Evolutionary conservation across 768 basidiomycete genomes (phyloP).

Genomic region (Austroboletus festivus): DNA sequence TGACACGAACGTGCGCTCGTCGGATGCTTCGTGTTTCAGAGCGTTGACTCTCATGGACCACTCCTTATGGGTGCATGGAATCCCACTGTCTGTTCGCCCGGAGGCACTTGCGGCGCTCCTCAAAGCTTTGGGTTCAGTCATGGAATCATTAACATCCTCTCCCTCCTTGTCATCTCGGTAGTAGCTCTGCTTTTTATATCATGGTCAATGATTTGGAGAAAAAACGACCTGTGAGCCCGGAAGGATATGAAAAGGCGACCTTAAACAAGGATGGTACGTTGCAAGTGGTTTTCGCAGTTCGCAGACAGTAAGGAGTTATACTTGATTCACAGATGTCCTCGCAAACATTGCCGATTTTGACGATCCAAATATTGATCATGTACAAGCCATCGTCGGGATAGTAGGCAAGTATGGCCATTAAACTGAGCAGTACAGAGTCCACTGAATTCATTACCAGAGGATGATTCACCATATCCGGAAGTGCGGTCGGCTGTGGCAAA

Average conservation of each 20-base stretch:
- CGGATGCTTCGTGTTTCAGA: too few species aligned
- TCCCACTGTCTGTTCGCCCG: too few species aligned
- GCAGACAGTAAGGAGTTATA: too few species aligned
- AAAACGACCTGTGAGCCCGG: not conserved
- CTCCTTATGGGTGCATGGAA: too few species aligned
- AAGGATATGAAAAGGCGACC: constrained; percentile 15
- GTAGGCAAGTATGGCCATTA: constrained; percentile 12
- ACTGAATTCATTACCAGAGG: constrained; percentile 38
- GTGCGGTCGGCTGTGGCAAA: constrained; percentile 78
- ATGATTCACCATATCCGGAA: constrained; percentile 85
- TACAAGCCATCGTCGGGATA: constrained; percentile 8
- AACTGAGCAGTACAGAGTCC: too few species aligned
- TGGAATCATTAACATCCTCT: too few species aligned
- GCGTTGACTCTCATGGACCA: too few species aligned
- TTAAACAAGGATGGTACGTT: not conserved
- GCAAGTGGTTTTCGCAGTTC: too few species aligned
- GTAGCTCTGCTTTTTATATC: not conserved
- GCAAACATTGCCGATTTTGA: constrained; percentile 24
- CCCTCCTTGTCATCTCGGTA: too few species aligned
- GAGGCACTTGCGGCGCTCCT: too few species aligned
- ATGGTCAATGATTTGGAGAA: constrained; percentile 15
- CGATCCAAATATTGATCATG: constrained; percentile 36
- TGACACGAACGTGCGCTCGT: too few species aligned
- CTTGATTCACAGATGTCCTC: not conserved
- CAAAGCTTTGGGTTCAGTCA: too few species aligned